Evolutionary conservation across 345 rosid genomes (phyloP), one percentile per base, ranked within the genome.

Genomic region (Moricandia moricandioides): DNA sequence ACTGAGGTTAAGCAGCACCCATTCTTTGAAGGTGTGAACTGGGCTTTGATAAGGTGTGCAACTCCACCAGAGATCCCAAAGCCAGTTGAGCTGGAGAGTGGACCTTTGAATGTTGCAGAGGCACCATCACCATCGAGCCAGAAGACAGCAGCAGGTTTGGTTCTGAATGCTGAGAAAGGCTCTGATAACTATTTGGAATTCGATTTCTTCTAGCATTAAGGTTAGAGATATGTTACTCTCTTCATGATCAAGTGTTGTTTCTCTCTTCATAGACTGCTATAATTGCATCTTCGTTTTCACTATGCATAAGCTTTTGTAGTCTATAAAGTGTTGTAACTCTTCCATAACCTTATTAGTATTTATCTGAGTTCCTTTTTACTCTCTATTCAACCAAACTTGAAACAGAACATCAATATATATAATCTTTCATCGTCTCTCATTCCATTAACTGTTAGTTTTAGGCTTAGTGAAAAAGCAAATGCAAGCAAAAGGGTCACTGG

Each of bases 1-100:
- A 92, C 98, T 17, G 97, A 90, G 86, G 86, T 92, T 66, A 92
- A 90, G 83, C 98, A 92, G 69, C 98, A 92, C 59, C 95, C 91
- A 0, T 90, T 92, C 86, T 92, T 92, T 13, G 95, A 92, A 85
- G 93, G 97, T 29, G 90, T 92, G 65, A 92, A 92, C 83, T 92
- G 98, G 98, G 98, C 97, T 26, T 60, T 92, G 82, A 86, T 90
- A 62, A 84, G 97, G 13, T 89, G 97, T 49, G 95, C 93, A 0
- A 89, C 97, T 39, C 98, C 98, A 3, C 98, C 97, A 0, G 96
- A 87, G 79, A 77, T 92, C 27, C 97, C 97, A n/a, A 88, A 87
- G 81, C 90, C 95, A 0, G 87, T 91, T 1, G 91, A 89, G 82
- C 54, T 85, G 33, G 95, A 89, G 71, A 81, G 72, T 10, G 67